These are phyloP conservation scores for Penicillium sp. DNA, from an alignment of 2,329 filamentous ascomycete species.

Conservation along the genomic window DNA sequence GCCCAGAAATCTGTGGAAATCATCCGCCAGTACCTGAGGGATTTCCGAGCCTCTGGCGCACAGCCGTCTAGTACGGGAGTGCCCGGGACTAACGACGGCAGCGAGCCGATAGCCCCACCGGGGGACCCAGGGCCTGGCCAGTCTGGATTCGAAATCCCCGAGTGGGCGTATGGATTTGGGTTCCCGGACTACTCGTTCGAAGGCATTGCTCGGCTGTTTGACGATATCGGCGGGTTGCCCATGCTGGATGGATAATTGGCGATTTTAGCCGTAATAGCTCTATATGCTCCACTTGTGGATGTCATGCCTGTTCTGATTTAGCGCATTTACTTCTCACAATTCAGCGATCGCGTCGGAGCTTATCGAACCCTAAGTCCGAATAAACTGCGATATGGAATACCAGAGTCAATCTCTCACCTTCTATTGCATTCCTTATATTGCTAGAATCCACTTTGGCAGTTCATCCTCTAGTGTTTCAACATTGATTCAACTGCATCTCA, in stretches of 20 bases:
- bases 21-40: conserved; percentile 33
- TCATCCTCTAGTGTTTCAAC: too few relatives aligned
- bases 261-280: too few relatives aligned
- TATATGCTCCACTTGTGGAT: neutral
- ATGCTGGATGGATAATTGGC: conserved; percentile 27
- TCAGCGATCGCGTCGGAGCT: too few relatives aligned
- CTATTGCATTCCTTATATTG: too few relatives aligned
- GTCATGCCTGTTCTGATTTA: neutral
- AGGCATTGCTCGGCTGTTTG: conserved; percentile 35
- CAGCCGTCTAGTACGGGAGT: conserved; percentile 8
- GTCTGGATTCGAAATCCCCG: conserved; percentile 29
- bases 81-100: conserved; percentile 3
- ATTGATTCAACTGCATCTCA: too few relatives aligned
- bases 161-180: conserved; percentile 37
- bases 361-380: neutral
- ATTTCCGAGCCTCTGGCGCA: conserved; percentile 24
- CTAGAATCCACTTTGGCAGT: too few relatives aligned
- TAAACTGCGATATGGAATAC: too few relatives aligned
- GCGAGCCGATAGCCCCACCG: conserved; percentile 5
- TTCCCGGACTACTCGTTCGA: conserved; percentile 40
- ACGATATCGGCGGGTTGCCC: conserved; percentile 33
- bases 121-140: conserved; percentile 13
- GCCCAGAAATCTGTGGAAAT: conserved; percentile 41
- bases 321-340: too few relatives aligned
- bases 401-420: too few relatives aligned